Conservation (phyloP, 805 yeast genomes). For the Geotrichum ghanense region DNA sequence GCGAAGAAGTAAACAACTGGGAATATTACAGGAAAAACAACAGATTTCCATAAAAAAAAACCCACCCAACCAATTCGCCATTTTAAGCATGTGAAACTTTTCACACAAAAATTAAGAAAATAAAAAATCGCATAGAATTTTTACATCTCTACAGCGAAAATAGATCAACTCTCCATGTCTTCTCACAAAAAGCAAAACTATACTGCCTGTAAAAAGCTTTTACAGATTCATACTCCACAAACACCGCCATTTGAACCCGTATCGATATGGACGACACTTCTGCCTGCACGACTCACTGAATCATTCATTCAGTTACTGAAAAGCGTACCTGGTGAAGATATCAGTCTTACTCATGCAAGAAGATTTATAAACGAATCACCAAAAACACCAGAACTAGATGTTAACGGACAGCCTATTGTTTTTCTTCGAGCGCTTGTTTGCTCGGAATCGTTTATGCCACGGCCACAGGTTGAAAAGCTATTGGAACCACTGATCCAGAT, state of each 20-base stretch:
- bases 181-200: background rate
- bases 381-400: background rate
- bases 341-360: background rate
- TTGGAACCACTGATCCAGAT: background rate
- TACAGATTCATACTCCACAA: background rate
- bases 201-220: background rate
- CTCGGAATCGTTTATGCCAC: background rate
- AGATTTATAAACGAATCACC: background rate
- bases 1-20: background rate
- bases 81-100: no score
- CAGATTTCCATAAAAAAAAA: background rate
- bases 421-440: background rate
- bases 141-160: no score
- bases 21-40: background rate
- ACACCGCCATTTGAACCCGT: background rate
- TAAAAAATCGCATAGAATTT: no score
- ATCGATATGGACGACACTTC: background rate
- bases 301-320: background rate
- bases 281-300: background rate
- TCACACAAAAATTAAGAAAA: no score
- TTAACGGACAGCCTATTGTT: background rate
- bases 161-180: no score
- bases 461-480: background rate
- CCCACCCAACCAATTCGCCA: no score
- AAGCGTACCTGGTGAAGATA: background rate